Base-by-base conservation (phyloP, 495 filamentous ascomycete species). In the Neurospora hispaniola region DNA sequence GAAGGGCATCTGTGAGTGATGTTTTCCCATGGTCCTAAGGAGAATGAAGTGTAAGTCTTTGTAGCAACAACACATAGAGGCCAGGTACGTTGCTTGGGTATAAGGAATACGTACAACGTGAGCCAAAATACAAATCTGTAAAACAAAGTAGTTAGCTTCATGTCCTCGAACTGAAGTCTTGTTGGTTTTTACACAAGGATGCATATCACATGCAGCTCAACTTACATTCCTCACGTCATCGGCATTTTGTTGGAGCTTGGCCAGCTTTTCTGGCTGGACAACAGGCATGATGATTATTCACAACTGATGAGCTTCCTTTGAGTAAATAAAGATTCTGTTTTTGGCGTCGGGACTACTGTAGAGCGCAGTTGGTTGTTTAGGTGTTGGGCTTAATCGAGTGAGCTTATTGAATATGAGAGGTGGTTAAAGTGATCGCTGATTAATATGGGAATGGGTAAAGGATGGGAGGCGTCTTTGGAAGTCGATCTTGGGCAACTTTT, bases 21-120 rank as follows among this genome's bases (percentile, higher is more conserved):
- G 96, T 99, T 84, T 99, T 99, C 76, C 96, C 96, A 86, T 99
- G 96, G 79, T 99, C 96, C 89, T 91, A 66, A 70, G 72, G 72
- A 70, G 40, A 20, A 48, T 16, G 12, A 44, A 77, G 72, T 69
- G 71, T 69, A 43, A 73, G 69, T 42, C 27, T 40, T 59, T 70
- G 31, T 31, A 40, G 20, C 70, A 11, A 41, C 46, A 68, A 18
- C 23, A 41, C 66, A 20, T 14, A 31, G 27, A 31, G 27, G 12
- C 39, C 69, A 2, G 40, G 10, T n/a, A 23, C 5, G 46, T 54
- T 68, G 16, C 62, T 8, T 8, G 8, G 23, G 27, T 11, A n/a
- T 5, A 10, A 59, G n/a, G 20, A 3, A 41, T 6, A 78, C 76
- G 66, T 77, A 81, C 79, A 77, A 99, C 96, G 80, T 99, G 96